Evolutionary conservation across 2,329 filamentous ascomycete species (phyloP).

Genomic region (Fusarium duplospermum): DNA sequence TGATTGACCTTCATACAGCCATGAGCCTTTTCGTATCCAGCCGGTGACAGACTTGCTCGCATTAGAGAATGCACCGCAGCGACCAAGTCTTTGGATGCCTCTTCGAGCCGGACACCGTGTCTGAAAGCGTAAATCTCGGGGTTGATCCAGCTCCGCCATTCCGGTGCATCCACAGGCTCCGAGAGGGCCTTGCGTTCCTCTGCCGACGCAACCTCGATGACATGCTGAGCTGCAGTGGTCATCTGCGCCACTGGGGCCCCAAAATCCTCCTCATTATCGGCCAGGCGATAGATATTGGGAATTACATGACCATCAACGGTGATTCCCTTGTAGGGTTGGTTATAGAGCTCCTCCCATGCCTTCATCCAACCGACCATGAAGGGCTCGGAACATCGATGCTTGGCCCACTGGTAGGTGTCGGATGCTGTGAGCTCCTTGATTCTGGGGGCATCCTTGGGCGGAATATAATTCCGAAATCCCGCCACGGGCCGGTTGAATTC

Average conservation of each 20-base stretch:
- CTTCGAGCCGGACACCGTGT: conserved; percentile 76
- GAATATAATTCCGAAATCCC: conserved; percentile 28
- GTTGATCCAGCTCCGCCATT: conserved; percentile 77
- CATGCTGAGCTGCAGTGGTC: neutral
- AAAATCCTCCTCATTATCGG: conserved; percentile 7
- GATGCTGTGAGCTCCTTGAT: conserved; percentile 22
- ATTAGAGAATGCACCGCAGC: conserved; percentile 66
- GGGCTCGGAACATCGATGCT: conserved; percentile 22
- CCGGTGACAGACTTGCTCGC: conserved; percentile 68
- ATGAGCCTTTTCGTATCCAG: conserved; percentile 76
- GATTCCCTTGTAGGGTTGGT: conserved; percentile 22
- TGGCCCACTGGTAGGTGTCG: conserved; percentile 27
- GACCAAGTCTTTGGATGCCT: conserved; percentile 56
- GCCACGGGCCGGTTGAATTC: neutral
- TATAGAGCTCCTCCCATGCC: conserved; percentile 18
- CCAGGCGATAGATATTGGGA: conserved; percentile 9
- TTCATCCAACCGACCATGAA: conserved; percentile 33
- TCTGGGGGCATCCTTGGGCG: conserved; percentile 8
- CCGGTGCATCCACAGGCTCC: conserved; percentile 73
- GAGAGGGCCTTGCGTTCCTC: conserved; percentile 59
- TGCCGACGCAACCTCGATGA: conserved; percentile 7
- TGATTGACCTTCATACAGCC: conserved; percentile 78
- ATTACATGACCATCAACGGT: conserved; percentile 14
- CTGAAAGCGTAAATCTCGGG: conserved; percentile 76
- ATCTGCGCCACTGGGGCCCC: conserved; percentile 5